Evolutionary conservation across 2,329 filamentous ascomycete species (phyloP).

Genomic region (Acrocalymma vagum): DNA sequence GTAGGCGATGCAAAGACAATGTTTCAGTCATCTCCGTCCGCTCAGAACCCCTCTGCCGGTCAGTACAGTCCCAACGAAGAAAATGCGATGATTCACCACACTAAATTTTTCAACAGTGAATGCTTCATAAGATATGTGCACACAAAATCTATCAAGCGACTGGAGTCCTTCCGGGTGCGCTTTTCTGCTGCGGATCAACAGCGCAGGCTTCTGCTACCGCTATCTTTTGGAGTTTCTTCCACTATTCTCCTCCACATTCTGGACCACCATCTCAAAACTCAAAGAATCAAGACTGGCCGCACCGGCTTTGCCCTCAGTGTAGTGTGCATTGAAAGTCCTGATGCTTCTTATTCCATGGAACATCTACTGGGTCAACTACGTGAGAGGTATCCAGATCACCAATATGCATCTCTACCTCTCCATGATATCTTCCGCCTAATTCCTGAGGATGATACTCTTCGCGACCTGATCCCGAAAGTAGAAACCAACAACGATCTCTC

Average conservation of each 20-base stretch:
- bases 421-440: conserved; percentile 58
- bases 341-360: conserved; percentile 10
- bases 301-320: conserved; percentile 73
- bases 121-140: conserved; percentile 83
- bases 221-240: conserved; percentile 87
- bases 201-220: conserved; percentile 73
- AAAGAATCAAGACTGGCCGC: conserved; percentile 70
- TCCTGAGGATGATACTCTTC: conserved; percentile 29
- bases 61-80: conserved; percentile 28
- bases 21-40: conserved; percentile 64
- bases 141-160: conserved; percentile 81
- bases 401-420: conserved; percentile 71
- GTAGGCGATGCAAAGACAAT: conserved; percentile 64
- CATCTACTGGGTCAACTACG: conserved; percentile 52
- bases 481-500: conserved; percentile 1
- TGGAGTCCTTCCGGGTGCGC: conserved; percentile 69
- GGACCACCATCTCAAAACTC: conserved; percentile 71
- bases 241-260: conserved; percentile 79
- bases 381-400: conserved; percentile 70
- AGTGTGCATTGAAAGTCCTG: conserved; percentile 54
- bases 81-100: conserved; percentile 8
- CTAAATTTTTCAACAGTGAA: conserved; percentile 55
- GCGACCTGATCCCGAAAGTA: conserved; percentile 21
- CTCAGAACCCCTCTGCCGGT: conserved; percentile 68
- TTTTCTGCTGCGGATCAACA: conserved; percentile 54